phyloP scores from a whole-genome alignment of 2,329 filamentous ascomycete species.

The Aureobasidium sp. region DNA sequence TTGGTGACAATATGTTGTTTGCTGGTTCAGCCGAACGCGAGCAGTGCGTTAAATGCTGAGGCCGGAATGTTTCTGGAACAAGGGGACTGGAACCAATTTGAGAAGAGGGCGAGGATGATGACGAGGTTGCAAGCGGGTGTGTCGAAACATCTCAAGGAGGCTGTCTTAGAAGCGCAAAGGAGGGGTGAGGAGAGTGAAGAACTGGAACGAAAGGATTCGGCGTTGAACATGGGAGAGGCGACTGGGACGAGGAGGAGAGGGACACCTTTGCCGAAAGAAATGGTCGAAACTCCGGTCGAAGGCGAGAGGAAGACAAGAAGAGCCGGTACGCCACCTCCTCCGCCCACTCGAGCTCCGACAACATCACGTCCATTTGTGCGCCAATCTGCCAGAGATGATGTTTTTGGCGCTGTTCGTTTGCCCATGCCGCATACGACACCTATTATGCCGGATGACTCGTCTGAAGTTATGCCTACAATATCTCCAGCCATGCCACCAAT shows the following conservation, averaged over 20 bases:
- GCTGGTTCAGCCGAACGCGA: slow-evolving; percentile 57
- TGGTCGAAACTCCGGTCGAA: slow-evolving; percentile 20
- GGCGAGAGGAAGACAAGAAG: slow-evolving; percentile 21
- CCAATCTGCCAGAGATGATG: slow-evolving; percentile 24
- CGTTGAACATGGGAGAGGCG: neutral
- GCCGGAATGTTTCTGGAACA: slow-evolving; percentile 54
- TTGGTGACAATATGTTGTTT: slow-evolving; percentile 55
- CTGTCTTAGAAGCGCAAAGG: slow-evolving; percentile 48
- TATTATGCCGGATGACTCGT: slow-evolving; percentile 24
- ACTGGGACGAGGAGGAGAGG: slow-evolving; percentile 13
- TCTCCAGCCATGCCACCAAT: slow-evolving; percentile 33
- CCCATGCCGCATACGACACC: neutral
- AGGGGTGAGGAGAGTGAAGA: slow-evolving; percentile 43
- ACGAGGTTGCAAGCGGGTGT: slow-evolving; percentile 54
- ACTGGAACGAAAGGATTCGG: slow-evolving; percentile 9
- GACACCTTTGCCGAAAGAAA: slow-evolving; percentile 14
- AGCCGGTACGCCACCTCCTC: slow-evolving; percentile 15
- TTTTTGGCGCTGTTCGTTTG: slow-evolving; percentile 16
- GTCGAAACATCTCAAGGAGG: slow-evolving; percentile 37
- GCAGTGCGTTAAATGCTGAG: slow-evolving; percentile 56
- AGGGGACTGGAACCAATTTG: slow-evolving; percentile 45
- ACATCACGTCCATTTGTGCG: slow-evolving; percentile 17
- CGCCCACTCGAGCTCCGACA: slow-evolving; percentile 20
- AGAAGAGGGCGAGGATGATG: slow-evolving; percentile 53
- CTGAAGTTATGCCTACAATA: slow-evolving; percentile 27